Evolutionary conservation across 305 asterid genomes (phyloP), one percentile per base, ranked within the genome.

Genomic region (Salvia sclarea): DNA sequence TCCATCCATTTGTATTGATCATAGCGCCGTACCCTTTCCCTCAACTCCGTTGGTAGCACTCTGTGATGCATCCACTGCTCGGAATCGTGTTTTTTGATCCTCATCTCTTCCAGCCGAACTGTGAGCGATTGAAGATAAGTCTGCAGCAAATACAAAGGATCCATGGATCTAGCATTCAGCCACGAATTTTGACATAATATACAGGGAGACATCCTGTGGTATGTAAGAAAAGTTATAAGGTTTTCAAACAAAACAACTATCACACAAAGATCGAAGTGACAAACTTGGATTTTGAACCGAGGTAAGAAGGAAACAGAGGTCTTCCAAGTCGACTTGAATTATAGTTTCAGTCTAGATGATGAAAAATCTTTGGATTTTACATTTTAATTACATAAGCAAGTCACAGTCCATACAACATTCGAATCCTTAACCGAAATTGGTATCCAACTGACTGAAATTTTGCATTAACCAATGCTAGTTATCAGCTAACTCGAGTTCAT

Each of bases 61-160:
- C 99, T 79, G 74, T 95, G 99, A 78, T 89, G 99, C 99, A 95
- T 95, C 99, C 99, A 95, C 61, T 86, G 98, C 86, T 95, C 98
- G 0, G 99, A 91, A 74, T 95, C 99, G 1, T 95, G 91, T 65
- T 91, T 80, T 69, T 91, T 95, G 55, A 95, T 70, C 76, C 99
- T 88, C 99, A 94, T 94, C 79, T 94, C 98, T 83, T 94, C 99
- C 59, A 89, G 88, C n/a, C 97, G 86, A 64, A 89, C 92, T 2
- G 95, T 83, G 48, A 89, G 85, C 54, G 98, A 95, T 69, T 95
- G 99, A 76, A 95, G 99, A 82, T 91, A 95, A 9, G 97, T 95
- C 99, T 95, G 89, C 61, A 61, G 68, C 63, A 61, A 38, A 48
- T 66, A 59, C 68, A 24, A 44, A 81, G 50, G 43, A 76, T 40